Base-by-base conservation (phyloP, 805 yeast genomes). In the Candida peoriensis region DNA sequence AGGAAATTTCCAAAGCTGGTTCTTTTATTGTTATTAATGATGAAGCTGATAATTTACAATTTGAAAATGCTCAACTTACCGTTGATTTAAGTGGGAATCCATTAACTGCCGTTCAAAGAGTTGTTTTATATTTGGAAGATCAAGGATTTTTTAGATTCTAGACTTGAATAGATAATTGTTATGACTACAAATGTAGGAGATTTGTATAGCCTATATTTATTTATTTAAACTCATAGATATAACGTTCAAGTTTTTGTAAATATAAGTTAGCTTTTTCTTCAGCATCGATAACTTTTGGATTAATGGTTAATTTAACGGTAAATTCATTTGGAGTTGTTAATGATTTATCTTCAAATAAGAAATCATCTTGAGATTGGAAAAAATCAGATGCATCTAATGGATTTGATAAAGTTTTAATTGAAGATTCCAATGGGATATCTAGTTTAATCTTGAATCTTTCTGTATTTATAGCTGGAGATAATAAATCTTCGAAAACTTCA, bases 61-160 rank as follows among this genome's bases (percentile, higher is more conserved):
- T 78, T 16, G 60, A 61, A 22, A 62, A 68, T 30, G 74, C 84
- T 28, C 84, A 79, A 41, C 65, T 86, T 42, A 63, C 66, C 30
- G 70, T 79, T 19, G 77, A 72, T 42, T 55, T 74, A 31, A 64
- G 70, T 28, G 71, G 70, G 30, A 71, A 77, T 27, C 76, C 83
- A 37, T 67, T 80, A 38, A 71, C 85, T 29, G 82, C 85, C 38
- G 83, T 87, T 37, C 85, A 77, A 55, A 78, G 80, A 58, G 74
- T 84, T 44, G 80, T 83, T 23, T 64, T 78, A 41, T 71, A 78
- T 56, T 72, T 89, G 48, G 87, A 84, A 61, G 77, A 80, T 51
- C 85, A 88, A 63, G 95, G 94, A 13, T 89, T 82, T 64, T 85
- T 84, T 62, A 64, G 62, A 41, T 72, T 71, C 47, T 70, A 60